phyloP scores from a whole-genome alignment of 345 rosid genomes.

The Salix arbutifolia region DNA sequence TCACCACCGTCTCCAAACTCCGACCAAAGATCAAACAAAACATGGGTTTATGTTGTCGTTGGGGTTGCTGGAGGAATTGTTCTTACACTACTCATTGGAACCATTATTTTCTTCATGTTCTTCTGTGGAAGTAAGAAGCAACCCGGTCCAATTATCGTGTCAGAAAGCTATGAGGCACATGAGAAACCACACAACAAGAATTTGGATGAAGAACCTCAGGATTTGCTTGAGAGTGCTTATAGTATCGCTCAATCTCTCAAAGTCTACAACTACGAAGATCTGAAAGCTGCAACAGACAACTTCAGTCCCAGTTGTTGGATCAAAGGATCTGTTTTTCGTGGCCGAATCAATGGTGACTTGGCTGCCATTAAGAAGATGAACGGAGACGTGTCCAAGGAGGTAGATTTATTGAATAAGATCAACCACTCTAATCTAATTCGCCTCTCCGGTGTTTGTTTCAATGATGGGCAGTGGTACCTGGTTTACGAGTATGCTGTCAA shows the following conservation, averaged over 20 bases:
- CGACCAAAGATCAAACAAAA: slow-evolving; percentile 25
- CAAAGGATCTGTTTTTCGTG: slow-evolving; percentile 58
- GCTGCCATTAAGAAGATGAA: slow-evolving; percentile 69
- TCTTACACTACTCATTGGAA: slow-evolving; percentile 24
- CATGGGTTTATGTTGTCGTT: slow-evolving; percentile 56
- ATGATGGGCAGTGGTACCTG: slow-evolving; percentile 63
- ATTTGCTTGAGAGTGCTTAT: slow-evolving; percentile 40
- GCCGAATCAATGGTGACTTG: slow-evolving; percentile 55
- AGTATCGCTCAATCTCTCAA: slow-evolving; percentile 49
- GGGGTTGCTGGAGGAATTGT: slow-evolving; percentile 49
- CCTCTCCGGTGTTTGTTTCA: slow-evolving; percentile 67
- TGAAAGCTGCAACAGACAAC: slow-evolving; percentile 55
- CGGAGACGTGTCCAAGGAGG: slow-evolving; percentile 69
- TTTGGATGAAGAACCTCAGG: slow-evolving; percentile 39
- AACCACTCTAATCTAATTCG: slow-evolving; percentile 67
- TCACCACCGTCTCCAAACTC: slow-evolving; percentile 23
- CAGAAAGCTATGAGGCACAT: slow-evolving; percentile 30
- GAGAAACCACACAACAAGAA: slow-evolving; percentile 36
- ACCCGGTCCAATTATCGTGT: slow-evolving; percentile 13
- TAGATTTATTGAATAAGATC: slow-evolving; percentile 50
- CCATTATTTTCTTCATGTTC: slow-evolving; percentile 26
- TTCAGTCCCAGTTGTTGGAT: slow-evolving; percentile 50
- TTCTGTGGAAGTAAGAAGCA: slow-evolving; percentile 23
- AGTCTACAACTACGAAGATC: slow-evolving; percentile 56
- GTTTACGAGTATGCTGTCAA: slow-evolving; percentile 68